Conservation (phyloP, 495 filamentous ascomycete genomes). For the Letharia columbiana region DNA sequence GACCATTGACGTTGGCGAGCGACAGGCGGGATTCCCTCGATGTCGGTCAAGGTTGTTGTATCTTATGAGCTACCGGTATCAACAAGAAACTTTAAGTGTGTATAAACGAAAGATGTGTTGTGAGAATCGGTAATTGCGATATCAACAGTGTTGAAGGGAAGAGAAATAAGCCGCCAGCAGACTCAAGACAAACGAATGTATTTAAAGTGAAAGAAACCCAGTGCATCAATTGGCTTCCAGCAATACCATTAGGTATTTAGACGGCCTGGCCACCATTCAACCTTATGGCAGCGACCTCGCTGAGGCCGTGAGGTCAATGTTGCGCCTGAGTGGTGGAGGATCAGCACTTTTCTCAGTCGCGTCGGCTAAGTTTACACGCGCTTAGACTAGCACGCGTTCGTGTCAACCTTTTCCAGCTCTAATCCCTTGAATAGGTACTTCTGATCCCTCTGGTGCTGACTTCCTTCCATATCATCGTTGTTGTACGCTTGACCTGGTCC, state of each 20-base stretch:
- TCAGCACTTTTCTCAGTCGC: background rate
- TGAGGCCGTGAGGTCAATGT: background rate
- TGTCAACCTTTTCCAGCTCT: background rate
- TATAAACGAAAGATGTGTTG: background rate
- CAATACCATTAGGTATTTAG: background rate
- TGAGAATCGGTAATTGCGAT: conserved; percentile 3
- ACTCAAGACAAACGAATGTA: conserved; percentile 1
- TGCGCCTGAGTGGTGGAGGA: background rate
- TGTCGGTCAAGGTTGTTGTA: background rate
- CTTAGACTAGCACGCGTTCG: background rate
- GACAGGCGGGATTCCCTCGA: background rate
- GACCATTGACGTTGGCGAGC: background rate
- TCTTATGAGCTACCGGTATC: background rate
- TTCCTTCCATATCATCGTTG: too few species aligned
- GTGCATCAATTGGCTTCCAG: background rate
- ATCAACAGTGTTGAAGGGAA: conserved; percentile 10
- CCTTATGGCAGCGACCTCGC: background rate
- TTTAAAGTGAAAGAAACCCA: background rate
- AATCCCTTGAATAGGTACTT: too few species aligned
- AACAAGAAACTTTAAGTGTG: background rate
- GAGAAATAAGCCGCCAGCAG: conserved; percentile 15
- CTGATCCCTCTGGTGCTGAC: too few species aligned
- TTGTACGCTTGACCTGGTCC: background rate
- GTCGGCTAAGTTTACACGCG: conserved; percentile 6
- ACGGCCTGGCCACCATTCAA: background rate